These are phyloP conservation scores for Tricholomella constricta DNA, from an alignment of 768 basidiomycete genomes.

Conservation along the genomic window DNA sequence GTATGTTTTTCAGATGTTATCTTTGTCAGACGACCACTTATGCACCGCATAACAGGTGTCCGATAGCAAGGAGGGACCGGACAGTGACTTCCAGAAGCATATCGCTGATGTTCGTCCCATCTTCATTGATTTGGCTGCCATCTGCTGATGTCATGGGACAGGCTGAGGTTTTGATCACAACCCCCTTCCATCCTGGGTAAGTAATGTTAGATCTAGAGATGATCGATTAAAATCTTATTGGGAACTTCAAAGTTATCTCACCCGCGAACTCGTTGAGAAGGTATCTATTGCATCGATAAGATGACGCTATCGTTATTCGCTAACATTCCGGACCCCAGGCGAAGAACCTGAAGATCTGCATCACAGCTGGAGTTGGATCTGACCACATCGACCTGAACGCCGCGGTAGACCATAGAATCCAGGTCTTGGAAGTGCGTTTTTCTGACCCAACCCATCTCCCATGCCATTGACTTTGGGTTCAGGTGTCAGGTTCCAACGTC, in stretches of 20 bases:
- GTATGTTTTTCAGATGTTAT: constrained; percentile 6
- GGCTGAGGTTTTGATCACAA: constrained; percentile 82
- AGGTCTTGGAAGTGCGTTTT: constrained; percentile 65
- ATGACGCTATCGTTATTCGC: background rate
- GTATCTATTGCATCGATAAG: constrained; percentile 29
- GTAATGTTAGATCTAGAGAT: constrained; percentile 4
- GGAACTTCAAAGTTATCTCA: constrained; percentile 59
- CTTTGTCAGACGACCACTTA: background rate
- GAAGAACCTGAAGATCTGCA: constrained; percentile 85
- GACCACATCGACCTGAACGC: constrained; percentile 92
- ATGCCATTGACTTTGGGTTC: constrained; percentile 12
- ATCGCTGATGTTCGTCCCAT: constrained; percentile 64
- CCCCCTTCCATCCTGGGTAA: constrained; percentile 81
- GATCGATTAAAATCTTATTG: background rate
- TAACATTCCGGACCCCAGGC: constrained; percentile 46
- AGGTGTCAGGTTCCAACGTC: constrained; percentile 88
- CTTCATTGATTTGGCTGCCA: background rate
- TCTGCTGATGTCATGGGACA: constrained; percentile 29
- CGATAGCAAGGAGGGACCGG: constrained; percentile 80
- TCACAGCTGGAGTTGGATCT: constrained; percentile 90
- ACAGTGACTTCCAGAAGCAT: constrained; percentile 83
- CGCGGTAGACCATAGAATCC: constrained; percentile 75
- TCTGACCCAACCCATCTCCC: background rate
- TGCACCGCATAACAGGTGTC: constrained; percentile 51
- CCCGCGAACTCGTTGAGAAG: constrained; percentile 70